phyloP scores from a whole-genome alignment of 495 filamentous ascomycete species.

The Neurospora tetraspora region DNA sequence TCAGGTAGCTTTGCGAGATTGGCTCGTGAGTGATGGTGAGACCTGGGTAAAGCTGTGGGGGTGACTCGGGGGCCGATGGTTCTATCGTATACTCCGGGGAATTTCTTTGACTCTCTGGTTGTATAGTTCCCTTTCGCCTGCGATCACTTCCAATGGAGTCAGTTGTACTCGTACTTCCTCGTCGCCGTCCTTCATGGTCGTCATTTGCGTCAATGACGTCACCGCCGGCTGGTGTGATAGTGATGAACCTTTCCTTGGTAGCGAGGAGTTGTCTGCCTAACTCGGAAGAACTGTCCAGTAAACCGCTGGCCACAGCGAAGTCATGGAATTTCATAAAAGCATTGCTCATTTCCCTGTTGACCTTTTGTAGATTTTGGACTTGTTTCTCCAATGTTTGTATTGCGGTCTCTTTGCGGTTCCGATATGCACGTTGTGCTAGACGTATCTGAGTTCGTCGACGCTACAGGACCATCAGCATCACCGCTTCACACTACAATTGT shows the following conservation, averaged over 20 bases:
- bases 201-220: background rate
- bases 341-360: conserved; percentile 65
- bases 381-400: conserved; percentile 62
- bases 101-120: background rate
- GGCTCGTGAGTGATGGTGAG: conserved; percentile 22
- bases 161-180: background rate
- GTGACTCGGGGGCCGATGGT: background rate
- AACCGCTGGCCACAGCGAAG: conserved; percentile 36
- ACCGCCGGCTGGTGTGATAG: conserved; percentile 25
- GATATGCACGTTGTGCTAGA: conserved; percentile 75
- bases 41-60: conserved; percentile 11
- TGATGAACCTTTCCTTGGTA: conserved; percentile 35
- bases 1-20: background rate
- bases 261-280: conserved; percentile 36
- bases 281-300: conserved; percentile 42
- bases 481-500: conserved; percentile 1
- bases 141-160: background rate
- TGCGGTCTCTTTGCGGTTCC: conserved; percentile 72
- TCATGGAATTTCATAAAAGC: conserved; percentile 64
- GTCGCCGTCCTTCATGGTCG: background rate
- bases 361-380: conserved; percentile 53
- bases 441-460: conserved; percentile 80
- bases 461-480: conserved; percentile 32
- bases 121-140: background rate
- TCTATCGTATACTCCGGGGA: background rate